Base-by-base conservation (phyloP, 257 asterid genomes). In the Leptodermis oblonga region DNA sequence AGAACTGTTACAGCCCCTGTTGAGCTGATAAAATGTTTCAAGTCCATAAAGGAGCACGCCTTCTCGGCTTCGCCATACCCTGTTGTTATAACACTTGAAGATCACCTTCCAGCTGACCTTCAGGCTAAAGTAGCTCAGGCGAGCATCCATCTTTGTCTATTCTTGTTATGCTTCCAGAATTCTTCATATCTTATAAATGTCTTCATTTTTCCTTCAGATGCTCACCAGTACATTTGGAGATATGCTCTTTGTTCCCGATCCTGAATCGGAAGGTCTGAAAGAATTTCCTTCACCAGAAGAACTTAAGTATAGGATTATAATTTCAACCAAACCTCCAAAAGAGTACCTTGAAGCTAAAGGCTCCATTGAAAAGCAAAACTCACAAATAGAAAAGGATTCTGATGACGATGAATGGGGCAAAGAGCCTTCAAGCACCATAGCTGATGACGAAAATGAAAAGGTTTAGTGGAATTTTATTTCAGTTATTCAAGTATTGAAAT, bases 321-420 rank as follows among this genome's bases (percentile, higher is more conserved):
- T 91, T 76, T 91, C 97, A 70, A 91, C 97, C 34, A 91, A 91
- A 76, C 97, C 96, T 77, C 97, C 97, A 31, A 88, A 84, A 73
- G 92, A 91, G 85, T 87, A 85, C 80, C 92, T 85, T n/a, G 90
- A 88, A 80, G 86, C 87, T 58, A 84, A 81, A 73, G 49, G 70
- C n/a, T 26, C 46, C 22, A 70, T 77, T 64, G 90, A 84, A 55
- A 74, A 63, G 63, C 82, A 53, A 34, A 75, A 20, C 63, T 76
- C 72, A 23, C 80, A 33, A 33, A 82, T 34, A 62, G 79, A 69
- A 77, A 86, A 82, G 68, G 87, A 80, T 73, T 81, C 90, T 4
- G 89, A 85, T 74, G 92, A 88, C 18, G 96, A 87, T 80, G 84
- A n/a, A 11, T 90, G 97, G 97, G 97, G 96, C 10, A n/a, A 52